phyloP scores from a whole-genome alignment of 768 basidiomycete species.

The Clitopilus hobsonii region DNA sequence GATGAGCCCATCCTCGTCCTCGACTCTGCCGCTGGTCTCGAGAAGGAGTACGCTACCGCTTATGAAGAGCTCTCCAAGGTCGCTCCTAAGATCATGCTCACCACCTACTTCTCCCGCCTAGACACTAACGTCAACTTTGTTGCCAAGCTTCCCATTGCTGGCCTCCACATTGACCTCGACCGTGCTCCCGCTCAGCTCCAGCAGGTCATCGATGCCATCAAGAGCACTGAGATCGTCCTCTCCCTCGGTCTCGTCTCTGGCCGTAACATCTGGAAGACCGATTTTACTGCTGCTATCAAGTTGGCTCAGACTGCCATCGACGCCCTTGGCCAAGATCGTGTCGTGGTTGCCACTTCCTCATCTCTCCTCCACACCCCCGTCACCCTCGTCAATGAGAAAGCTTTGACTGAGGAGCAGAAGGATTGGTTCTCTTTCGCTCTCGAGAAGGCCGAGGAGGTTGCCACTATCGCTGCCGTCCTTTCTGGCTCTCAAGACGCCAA shows the following conservation, averaged over 20 bases:
- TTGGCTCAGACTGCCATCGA: constrained; percentile 81
- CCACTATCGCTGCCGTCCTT: constrained; percentile 78
- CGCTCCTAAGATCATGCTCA: constrained; percentile 87
- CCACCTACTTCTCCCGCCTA: constrained; percentile 96
- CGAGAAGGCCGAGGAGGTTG: constrained; percentile 92
- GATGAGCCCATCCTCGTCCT: constrained; percentile 97
- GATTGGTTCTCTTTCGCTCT: constrained; percentile 99
- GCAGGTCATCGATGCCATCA: constrained; percentile 75
- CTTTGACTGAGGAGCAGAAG: constrained; percentile 82
- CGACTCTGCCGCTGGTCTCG: constrained; percentile 73
- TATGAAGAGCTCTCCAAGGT: constrained; percentile 80
- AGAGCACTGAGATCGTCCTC: constrained; percentile 72
- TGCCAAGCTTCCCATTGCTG: constrained; percentile 87
- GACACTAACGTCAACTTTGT: constrained; percentile 86
- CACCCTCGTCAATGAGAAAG: constrained; percentile 88
- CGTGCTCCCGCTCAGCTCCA: constrained; percentile 91
- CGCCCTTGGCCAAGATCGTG: constrained; percentile 78
- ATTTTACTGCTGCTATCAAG: constrained; percentile 80
- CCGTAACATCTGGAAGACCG: constrained; percentile 99
- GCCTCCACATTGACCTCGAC: constrained; percentile 95
- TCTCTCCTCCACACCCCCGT: constrained; percentile 98
- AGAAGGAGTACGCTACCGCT: constrained; percentile 73
- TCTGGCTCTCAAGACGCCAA: constrained; percentile 78
- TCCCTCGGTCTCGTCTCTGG: constrained; percentile 97
- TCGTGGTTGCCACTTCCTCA: constrained; percentile 93